These are phyloP conservation scores for Dactylonectria macrodidyma DNA, from an alignment of 2,329 filamentous ascomycete genomes.

Conservation along the genomic window DNA sequence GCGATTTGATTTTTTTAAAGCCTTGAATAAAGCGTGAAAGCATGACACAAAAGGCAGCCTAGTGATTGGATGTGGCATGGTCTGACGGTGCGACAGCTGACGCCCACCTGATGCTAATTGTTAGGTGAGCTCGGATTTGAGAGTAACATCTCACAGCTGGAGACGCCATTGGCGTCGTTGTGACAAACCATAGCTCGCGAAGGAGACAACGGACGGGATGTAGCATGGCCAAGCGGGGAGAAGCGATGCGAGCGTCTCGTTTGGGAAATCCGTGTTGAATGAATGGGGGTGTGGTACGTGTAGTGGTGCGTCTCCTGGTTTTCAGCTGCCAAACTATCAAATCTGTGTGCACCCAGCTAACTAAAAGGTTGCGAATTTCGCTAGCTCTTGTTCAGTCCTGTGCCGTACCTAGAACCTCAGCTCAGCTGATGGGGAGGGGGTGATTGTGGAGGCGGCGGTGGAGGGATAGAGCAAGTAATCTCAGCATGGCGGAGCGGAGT, in stretches of 20 bases:
- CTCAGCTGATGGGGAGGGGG: slow-evolving; percentile 24
- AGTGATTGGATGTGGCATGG: slow-evolving; percentile 10
- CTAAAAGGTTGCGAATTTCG: slow-evolving; percentile 11
- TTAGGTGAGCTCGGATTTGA: not conserved
- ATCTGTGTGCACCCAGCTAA: slow-evolving; percentile 15
- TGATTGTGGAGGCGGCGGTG: slow-evolving; percentile 12
- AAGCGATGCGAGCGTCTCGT: slow-evolving; percentile 20
- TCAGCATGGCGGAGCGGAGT: not conserved
- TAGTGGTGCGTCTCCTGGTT: slow-evolving; percentile 19
- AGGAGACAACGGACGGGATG: slow-evolving; percentile 14
- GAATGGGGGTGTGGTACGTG: slow-evolving; percentile 16
- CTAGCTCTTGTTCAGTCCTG: slow-evolving; percentile 8
- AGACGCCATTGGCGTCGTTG: not conserved
- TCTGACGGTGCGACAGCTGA: slow-evolving; percentile 8
- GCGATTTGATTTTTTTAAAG: not conserved
- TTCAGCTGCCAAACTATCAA: slow-evolving; percentile 37
- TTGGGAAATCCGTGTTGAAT: slow-evolving; percentile 41
- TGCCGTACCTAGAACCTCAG: slow-evolving; percentile 10
- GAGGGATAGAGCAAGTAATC: slow-evolving; percentile 8
- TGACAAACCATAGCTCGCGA: not conserved
- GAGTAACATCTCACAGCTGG: not conserved
- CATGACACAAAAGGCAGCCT: not conserved
- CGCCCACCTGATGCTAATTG: not conserved
- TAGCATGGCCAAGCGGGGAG: slow-evolving; percentile 33
- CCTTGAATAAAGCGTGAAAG: not conserved